Base-by-base conservation (phyloP, 2,329 filamentous ascomycete species). In the Didymella segeticola region DNA sequence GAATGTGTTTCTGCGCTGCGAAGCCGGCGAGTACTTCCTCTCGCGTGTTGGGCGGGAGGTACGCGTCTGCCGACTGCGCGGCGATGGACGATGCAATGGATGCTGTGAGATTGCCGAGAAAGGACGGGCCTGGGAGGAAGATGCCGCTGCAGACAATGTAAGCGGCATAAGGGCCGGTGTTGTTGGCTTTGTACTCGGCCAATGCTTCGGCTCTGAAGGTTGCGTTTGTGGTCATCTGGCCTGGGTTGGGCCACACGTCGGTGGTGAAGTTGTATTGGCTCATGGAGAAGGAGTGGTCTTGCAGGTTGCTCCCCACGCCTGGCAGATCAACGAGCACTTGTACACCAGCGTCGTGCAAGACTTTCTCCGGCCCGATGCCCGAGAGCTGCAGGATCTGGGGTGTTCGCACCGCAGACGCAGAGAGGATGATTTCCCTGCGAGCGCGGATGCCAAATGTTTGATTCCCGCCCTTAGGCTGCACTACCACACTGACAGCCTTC, bases 371-470 rank as follows among this genome's bases (percentile, higher is more conserved):
- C 4, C 86, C 86, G 31, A 89, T 78, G 0, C 86, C 86, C 0
- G 84, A 87, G 2, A 87, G 73, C 58, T 88, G 85, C 2, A 89
- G 76, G 4, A 89, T 70, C 63, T 87, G 83, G 0, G 86, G 86
- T 0, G 85, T 84, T 54, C 85, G 78, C 15, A 88, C 74, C 23
- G 77, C 79, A 2, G 86, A 86, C 1, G 83, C 83, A 4, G 81
- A 81, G 1, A 89, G 60, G 20, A 89, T 79, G 10, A 87, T 78
- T 60, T 88, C 86, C 38, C 63, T 66, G 2, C 23, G 53, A 4
- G 67, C 67, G 10, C 11, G 37, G 19, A 65, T 49, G 4, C 22
- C 48, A 20, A 47, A 42, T n/a, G 14, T 57, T 0, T 10, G 9
- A 14, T 49, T 46, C 19, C 41, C 45, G 1, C 36, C 14, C 8